phyloP scores from a whole-genome alignment of 2,329 filamentous ascomycete species.

The Fusarium sterilihyphosum region DNA sequence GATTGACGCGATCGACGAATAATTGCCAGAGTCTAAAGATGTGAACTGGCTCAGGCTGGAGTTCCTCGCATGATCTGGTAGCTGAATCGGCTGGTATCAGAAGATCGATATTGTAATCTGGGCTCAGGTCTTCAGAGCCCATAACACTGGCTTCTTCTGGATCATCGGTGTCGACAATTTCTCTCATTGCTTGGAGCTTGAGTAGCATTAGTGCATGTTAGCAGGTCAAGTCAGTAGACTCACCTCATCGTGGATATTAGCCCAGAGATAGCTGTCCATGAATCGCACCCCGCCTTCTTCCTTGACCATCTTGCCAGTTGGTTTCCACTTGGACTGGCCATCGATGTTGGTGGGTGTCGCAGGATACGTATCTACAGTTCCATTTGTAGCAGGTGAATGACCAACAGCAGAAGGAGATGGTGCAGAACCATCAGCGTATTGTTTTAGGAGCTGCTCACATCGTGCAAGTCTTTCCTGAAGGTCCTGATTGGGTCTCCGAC shows the following conservation, averaged over 20 bases:
- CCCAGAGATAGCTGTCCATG: slow-evolving; percentile 66
- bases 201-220: slow-evolving; percentile 3
- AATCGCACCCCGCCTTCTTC: slow-evolving; percentile 66
- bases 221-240: slow-evolving; percentile 34
- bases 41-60: slow-evolving; percentile 73
- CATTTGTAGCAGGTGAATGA: slow-evolving; percentile 33
- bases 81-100: slow-evolving; percentile 56
- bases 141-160: slow-evolving; percentile 59
- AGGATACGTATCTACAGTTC: slow-evolving; percentile 40
- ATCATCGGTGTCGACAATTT: slow-evolving; percentile 63
- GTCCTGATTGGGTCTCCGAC: slow-evolving; percentile 68
- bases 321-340: slow-evolving; percentile 52
- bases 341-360: slow-evolving; percentile 46
- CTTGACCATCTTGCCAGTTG: slow-evolving; percentile 63
- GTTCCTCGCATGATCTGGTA: slow-evolving; percentile 54
- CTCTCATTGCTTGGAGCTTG: slow-evolving; percentile 67
- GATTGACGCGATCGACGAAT: slow-evolving; percentile 79
- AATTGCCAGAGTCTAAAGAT: slow-evolving; percentile 79
- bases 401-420: slow-evolving; percentile 38
- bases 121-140: slow-evolving; percentile 60
- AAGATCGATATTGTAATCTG: slow-evolving; percentile 63
- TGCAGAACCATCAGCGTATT: slow-evolving; percentile 59
- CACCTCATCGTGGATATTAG: slow-evolving; percentile 66
- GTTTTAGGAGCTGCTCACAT: slow-evolving; percentile 67
- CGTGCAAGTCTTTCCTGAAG: slow-evolving; percentile 68